Conservation (phyloP, 176 grass and related monocot genomes). For the Musa acuminata region DNA sequence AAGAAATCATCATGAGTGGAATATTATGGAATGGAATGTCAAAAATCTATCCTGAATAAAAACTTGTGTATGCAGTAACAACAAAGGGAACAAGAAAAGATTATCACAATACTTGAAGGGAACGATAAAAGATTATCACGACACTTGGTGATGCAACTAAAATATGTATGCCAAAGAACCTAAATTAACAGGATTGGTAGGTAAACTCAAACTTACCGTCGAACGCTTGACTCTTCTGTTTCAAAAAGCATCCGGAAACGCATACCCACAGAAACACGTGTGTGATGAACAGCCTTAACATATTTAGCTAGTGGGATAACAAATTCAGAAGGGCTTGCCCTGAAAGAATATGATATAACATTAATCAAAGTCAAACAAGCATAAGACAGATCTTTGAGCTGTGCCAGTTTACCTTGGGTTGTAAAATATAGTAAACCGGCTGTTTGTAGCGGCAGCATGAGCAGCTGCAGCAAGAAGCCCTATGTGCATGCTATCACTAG, state of each 20-base stretch:
- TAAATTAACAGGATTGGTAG: background rate
- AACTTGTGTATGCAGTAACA: no score
- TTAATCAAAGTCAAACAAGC: background rate
- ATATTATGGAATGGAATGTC: no score
- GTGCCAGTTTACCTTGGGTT: constrained; percentile 66
- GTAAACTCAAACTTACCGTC: constrained; percentile 41
- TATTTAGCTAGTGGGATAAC: constrained; percentile 86
- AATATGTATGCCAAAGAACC: no score
- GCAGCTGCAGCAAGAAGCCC: constrained; percentile 77
- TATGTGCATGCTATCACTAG: no score
- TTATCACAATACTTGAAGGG: no score
- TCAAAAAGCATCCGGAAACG: constrained; percentile 99
- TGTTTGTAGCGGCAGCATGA: constrained; percentile 91
- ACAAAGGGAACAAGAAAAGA: no score
- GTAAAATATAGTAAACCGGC: constrained; percentile 88
- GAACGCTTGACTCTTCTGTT: constrained; percentile 87
- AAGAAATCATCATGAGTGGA: no score
- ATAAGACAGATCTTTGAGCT: background rate
- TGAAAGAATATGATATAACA: constrained; percentile 24
- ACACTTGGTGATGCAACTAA: no score
- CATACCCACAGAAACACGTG: constrained; percentile 91
- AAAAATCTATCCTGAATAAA: no score
- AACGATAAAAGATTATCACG: no score
- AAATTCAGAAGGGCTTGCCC: constrained; percentile 88
- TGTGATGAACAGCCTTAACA: constrained; percentile 87